Evolutionary conservation across 2,329 filamentous ascomycete genomes (phyloP).

Genomic region (Cryoendolithus antarcticus): DNA sequence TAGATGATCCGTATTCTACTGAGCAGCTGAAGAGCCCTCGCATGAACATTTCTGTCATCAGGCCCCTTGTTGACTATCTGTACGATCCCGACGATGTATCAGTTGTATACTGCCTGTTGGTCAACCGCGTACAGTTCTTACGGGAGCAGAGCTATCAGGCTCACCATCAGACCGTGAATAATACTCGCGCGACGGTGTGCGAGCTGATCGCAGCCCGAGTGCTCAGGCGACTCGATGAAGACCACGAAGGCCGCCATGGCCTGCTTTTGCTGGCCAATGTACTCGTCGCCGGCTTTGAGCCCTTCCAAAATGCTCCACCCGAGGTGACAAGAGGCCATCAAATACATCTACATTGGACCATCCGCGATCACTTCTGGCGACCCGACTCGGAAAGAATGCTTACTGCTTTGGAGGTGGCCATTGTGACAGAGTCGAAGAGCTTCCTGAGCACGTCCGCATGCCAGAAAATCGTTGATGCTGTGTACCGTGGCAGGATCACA

Average conservation of each 20-base stretch:
- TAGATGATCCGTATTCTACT: conserved; percentile 53
- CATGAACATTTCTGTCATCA: conserved; percentile 68
- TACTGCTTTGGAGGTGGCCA: conserved; percentile 71
- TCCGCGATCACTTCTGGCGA: conserved; percentile 27
- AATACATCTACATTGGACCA: conserved; percentile 31
- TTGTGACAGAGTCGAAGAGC: conserved; percentile 67
- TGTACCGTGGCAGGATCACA: conserved; percentile 67
- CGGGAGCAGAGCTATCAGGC: conserved; percentile 63
- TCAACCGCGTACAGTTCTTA: conserved; percentile 69
- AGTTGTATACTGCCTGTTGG: conserved; percentile 71
- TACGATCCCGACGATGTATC: conserved; percentile 71
- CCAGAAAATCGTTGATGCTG: conserved; percentile 69
- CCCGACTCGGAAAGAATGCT: conserved; percentile 47
- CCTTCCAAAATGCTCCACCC: conserved; percentile 68
- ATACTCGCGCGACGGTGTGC: conserved; percentile 64
- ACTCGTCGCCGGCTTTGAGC: conserved; percentile 70
- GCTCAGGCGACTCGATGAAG: conserved; percentile 65
- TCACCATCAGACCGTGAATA: conserved; percentile 71
- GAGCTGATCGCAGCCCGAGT: conserved; percentile 70
- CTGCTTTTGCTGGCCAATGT: conserved; percentile 66
- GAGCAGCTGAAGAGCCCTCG: conserved; percentile 70
- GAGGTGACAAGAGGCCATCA: conserved; percentile 50
- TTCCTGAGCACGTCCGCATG: conserved; percentile 68
- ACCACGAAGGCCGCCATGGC: conserved; percentile 57
- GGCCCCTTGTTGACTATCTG: conserved; percentile 71